These are phyloP conservation scores for Vaccinium myrtillus DNA, from an alignment of 148 eudicot genomes.

Conservation along the genomic window DNA sequence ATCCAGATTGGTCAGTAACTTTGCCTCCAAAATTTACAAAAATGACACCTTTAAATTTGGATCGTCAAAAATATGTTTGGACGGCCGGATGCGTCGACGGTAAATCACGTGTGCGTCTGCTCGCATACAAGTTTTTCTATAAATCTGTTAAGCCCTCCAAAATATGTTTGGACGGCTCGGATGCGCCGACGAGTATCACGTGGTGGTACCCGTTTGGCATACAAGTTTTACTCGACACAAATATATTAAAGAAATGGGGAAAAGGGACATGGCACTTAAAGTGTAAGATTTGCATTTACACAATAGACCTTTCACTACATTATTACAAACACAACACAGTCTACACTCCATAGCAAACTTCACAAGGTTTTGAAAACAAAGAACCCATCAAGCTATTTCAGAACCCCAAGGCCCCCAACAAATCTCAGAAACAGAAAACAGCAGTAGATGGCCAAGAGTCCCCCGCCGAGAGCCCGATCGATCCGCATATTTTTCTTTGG, in stretches of 20 bases:
- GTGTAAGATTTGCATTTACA: not conserved
- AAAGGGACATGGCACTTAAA: not conserved
- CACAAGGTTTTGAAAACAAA: not conserved
- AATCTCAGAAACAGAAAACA: conserved; percentile 20
- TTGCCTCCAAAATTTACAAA: too few relatives aligned
- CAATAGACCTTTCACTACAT: not conserved
- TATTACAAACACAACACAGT: not conserved
- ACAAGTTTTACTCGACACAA: not conserved
- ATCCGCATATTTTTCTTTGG: conserved; percentile 15
- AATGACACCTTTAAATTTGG: too few relatives aligned
- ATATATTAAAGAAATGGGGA: not conserved
- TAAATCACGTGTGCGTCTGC: too few relatives aligned
- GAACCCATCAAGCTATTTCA: not conserved
- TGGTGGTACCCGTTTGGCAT: too few relatives aligned
- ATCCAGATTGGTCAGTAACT: too few relatives aligned
- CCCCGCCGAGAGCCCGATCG: conserved; percentile 17
- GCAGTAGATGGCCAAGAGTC: conserved; percentile 19
- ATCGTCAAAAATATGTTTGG: too few relatives aligned
- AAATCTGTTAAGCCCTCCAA: too few relatives aligned
- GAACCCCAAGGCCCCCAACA: not conserved
- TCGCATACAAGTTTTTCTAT: too few relatives aligned
- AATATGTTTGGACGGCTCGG: too few relatives aligned
- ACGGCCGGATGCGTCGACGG: too few relatives aligned
- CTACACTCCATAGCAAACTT: not conserved
- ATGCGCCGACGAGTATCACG: too few relatives aligned